phyloP scores from a whole-genome alignment of 2,329 filamentous ascomycete genomes.

The Fonsecaea pedrosoi region DNA sequence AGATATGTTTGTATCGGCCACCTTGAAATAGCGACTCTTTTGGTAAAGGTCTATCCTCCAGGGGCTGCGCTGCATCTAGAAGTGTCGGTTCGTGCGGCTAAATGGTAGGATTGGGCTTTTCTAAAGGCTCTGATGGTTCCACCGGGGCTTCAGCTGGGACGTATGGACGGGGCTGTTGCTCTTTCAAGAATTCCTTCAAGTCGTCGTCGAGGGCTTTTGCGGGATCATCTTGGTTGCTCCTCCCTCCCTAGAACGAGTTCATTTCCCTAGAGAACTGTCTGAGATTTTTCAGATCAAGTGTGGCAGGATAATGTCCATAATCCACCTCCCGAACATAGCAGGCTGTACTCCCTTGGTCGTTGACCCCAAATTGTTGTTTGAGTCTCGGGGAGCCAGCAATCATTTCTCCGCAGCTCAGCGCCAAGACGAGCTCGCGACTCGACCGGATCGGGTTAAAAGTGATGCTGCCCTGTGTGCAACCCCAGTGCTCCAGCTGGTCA shows the following conservation, averaged over 20 bases:
- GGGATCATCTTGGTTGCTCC: slow-evolving; percentile 63
- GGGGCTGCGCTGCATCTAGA: slow-evolving; percentile 38
- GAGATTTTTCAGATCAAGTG: not conserved
- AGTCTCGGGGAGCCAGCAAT: not conserved
- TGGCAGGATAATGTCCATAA: not conserved
- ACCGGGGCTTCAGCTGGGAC: slow-evolving; percentile 47
- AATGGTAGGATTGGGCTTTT: slow-evolving; percentile 38
- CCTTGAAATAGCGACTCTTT: slow-evolving; percentile 70
- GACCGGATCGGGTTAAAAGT: slow-evolving; percentile 36
- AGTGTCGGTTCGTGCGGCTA: slow-evolving; percentile 36
- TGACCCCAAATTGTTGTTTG: not conserved
- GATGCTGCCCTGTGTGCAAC: too few relatives aligned
- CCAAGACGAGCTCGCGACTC: not conserved
- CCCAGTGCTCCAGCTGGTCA: too few relatives aligned
- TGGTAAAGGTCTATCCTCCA: slow-evolving; percentile 37
- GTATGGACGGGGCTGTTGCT: slow-evolving; percentile 79
- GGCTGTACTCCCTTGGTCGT: not conserved
- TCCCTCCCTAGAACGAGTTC: slow-evolving; percentile 69
- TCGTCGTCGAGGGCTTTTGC: slow-evolving; percentile 79
- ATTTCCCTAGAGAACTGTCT: slow-evolving; percentile 47
- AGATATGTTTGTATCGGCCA: slow-evolving; percentile 82
- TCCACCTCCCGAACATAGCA: not conserved
- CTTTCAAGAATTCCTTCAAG: slow-evolving; percentile 81
- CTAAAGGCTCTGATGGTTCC: slow-evolving; percentile 28
- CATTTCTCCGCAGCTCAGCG: slow-evolving; percentile 8